Percentiles rank a stretch among this genome's conserved stretches.
phyloP scores from a whole-genome alignment of 1,284 basidiomycete species.

The Exobasidium rhododendri region DNA sequence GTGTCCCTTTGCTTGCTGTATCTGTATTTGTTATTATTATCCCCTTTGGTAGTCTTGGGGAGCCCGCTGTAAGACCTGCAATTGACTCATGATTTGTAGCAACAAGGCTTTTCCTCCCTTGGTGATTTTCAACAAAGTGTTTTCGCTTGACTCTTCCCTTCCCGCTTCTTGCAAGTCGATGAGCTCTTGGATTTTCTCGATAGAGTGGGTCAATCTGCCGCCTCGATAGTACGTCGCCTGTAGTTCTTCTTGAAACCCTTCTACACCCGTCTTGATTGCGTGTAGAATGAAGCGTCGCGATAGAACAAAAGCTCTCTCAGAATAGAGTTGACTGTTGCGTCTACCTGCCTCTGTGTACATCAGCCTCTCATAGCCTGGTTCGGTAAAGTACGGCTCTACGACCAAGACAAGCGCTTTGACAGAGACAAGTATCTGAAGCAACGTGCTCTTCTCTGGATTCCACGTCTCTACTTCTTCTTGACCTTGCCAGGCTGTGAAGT shows the following conservation, averaged over 20 bases:
- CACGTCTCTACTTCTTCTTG: conserved; percentile 51
- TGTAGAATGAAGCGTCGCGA: conserved; percentile 82
- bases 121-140: not conserved
- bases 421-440: conserved; percentile 86
- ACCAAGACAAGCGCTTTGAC: conserved; percentile 90
- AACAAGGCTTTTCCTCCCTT: not conserved
- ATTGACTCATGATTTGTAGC: not conserved
- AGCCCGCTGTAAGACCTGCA: not conserved
- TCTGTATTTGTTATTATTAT: too few relatives aligned
- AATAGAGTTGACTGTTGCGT: conserved; percentile 71
- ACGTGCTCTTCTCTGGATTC: conserved; percentile 68
- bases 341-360: conserved; percentile 75
- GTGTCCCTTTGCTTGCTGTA: too few relatives aligned
- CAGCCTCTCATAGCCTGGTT: conserved; percentile 31
- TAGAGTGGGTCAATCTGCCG: not conserved
- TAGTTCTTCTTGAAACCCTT: conserved; percentile 71
- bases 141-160: not conserved
- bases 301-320: conserved; percentile 86
- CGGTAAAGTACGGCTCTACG: conserved; percentile 68
- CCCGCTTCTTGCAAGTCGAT: not conserved
- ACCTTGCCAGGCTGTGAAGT: conserved; percentile 77
- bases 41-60: too few relatives aligned
- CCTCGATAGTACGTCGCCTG: conserved; percentile 64
- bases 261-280: conserved; percentile 73
- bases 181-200: not conserved